Percentiles rank a stretch among this genome's conserved stretches.
Conservation (phyloP, 176 grass and related monocot species). For the Bromus sterilis region DNA sequence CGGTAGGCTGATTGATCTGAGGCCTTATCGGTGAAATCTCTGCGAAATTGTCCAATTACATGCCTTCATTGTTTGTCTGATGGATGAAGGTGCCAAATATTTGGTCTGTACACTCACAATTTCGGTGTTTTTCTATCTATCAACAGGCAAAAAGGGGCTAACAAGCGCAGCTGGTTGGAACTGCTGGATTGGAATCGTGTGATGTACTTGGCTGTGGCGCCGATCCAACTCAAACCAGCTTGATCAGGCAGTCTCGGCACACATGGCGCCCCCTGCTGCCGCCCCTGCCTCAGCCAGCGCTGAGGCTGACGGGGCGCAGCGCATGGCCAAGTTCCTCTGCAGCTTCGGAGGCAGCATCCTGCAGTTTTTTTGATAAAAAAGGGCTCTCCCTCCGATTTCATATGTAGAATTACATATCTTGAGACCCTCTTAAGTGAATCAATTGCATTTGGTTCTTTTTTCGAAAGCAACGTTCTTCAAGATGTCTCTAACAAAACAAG, state of each 20-base stretch:
- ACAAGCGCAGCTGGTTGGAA: not conserved
- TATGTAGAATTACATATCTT: no score
- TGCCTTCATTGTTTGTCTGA: not conserved
- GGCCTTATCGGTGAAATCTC: not conserved
- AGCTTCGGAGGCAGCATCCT: slow-evolving; percentile 94
- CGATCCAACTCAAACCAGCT: not conserved
- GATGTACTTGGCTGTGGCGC: not conserved
- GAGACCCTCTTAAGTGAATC: no score
- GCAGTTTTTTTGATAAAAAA: no score
- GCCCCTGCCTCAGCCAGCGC: not conserved
- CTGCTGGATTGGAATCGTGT: not conserved
- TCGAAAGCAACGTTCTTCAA: no score
- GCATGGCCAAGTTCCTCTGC: slow-evolving; percentile 84
- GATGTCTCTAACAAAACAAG: no score
- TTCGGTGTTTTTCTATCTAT: not conserved
- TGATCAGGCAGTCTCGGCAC: not conserved
- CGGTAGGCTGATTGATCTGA: not conserved
- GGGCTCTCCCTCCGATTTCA: no score
- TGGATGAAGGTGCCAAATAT: not conserved
- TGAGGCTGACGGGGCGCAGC: slow-evolving; percentile 30
- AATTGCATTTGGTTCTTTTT: no score
- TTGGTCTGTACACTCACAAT: not conserved
- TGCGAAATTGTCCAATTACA: not conserved
- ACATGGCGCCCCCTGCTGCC: slow-evolving; percentile 18
- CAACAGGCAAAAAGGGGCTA: slow-evolving; percentile 16